Percentiles rank a stretch among this genome's conserved stretches.
Conservation (phyloP, 2,329 filamentous ascomycete species). For the Tolypocladium endophyticum region DNA sequence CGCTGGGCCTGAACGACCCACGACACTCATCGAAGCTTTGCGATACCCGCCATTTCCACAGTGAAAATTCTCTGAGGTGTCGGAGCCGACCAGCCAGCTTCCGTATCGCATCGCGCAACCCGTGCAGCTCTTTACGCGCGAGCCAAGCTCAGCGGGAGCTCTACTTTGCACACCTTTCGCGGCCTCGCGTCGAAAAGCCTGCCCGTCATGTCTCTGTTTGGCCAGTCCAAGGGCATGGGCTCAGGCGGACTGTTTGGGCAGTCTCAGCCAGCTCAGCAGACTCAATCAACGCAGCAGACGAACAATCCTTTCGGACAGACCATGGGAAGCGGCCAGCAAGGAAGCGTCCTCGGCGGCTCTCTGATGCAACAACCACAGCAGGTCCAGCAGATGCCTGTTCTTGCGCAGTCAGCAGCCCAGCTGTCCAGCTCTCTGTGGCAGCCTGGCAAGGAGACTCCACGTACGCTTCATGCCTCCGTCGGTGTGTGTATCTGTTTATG, state of each 20-base stretch:
- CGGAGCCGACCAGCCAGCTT: background rate
- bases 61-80: background rate
- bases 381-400: conserved; percentile 28
- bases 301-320: conserved; percentile 19
- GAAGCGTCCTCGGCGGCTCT: conserved; percentile 16
- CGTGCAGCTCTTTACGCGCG: background rate
- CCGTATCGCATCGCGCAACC: background rate
- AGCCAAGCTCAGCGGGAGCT: conserved; percentile 4
- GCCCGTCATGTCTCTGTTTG: conserved; percentile 27
- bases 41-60: background rate
- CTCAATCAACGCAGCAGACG: conserved; percentile 14
- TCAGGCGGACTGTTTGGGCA: conserved; percentile 26
- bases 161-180: background rate
- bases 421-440: conserved; percentile 42
- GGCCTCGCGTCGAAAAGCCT: background rate
- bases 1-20: background rate
- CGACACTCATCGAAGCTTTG: background rate
- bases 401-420: conserved; percentile 35
- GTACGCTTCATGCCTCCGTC: conserved; percentile 21
- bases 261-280: conserved; percentile 21
- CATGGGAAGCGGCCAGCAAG: conserved; percentile 25
- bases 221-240: conserved; percentile 23
- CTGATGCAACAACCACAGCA: conserved; percentile 26
- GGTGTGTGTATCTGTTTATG: background rate
- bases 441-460: conserved; percentile 37